Conservation (phyloP, 2,329 filamentous ascomycete genomes). For the Massarina eburnea region DNA sequence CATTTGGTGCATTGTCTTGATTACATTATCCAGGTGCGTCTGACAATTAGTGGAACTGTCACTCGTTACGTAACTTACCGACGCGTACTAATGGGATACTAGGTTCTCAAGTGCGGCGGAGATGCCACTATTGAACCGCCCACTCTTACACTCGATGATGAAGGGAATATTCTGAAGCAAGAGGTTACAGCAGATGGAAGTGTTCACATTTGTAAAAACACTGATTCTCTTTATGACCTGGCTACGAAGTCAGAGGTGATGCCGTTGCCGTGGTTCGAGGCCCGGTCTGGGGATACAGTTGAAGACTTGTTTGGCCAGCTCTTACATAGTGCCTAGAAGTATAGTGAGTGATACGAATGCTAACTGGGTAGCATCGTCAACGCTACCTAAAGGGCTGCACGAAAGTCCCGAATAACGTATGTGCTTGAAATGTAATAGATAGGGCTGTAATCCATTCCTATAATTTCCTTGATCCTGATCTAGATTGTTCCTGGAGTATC, state of each 20-base stretch:
- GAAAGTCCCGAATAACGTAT: no score
- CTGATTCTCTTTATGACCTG: neutral
- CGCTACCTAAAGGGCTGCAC: no score
- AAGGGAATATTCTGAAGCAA: neutral
- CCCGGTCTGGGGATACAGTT: neutral
- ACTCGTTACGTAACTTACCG: neutral
- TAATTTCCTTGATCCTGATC: no score
- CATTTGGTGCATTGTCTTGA: neutral
- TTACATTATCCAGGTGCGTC: neutral
- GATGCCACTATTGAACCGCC: neutral
- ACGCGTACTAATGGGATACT: neutral
- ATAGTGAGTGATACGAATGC: no score
- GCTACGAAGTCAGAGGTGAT: neutral
- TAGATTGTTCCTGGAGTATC: no score
- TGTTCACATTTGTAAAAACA: neutral
- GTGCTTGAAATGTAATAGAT: no score
- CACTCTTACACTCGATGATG: neutral
- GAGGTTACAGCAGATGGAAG: neutral
- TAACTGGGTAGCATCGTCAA: no score
- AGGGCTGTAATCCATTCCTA: no score
- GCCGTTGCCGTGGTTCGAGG: neutral
- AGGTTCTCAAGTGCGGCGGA: neutral
- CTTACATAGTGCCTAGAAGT: no score
- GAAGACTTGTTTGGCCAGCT: neutral
- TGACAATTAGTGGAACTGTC: neutral